Evolutionary conservation across 176 grass and related monocot species (phyloP).

Genomic region (Carex littledalei): DNA sequence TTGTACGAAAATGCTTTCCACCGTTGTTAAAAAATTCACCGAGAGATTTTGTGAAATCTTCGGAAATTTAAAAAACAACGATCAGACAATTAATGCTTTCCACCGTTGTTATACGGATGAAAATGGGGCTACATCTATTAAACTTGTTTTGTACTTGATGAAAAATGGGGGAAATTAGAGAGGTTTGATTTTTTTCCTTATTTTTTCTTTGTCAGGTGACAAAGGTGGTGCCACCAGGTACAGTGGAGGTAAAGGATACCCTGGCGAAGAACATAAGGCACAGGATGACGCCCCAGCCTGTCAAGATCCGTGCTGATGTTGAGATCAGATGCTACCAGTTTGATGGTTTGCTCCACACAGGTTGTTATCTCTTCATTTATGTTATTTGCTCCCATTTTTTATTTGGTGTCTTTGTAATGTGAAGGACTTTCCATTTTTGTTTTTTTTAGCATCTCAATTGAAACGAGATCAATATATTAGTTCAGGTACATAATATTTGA

Average conservation of each 20-base stretch:
- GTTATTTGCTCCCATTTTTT: neutral
- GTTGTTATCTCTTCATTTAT: constrained; percentile 4
- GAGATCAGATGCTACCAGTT: constrained; percentile 94
- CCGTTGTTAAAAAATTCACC: no score
- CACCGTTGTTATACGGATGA: no score
- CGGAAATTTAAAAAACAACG: no score
- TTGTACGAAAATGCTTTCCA: no score
- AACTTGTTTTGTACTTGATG: neutral
- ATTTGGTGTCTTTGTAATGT: neutral
- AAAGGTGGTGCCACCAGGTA: constrained; percentile 64
- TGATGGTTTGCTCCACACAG: constrained; percentile 88
- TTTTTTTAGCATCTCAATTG: neutral
- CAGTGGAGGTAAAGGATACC: constrained; percentile 66
- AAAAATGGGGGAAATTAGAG: no score
- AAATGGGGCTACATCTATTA: neutral
- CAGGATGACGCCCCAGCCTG: constrained; percentile 84
- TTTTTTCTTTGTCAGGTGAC: constrained; percentile 45
- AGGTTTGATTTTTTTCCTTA: neutral
- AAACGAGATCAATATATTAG: no score
- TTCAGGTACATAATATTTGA: no score
- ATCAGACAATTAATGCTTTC: no score
- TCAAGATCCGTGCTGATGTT: constrained; percentile 84
- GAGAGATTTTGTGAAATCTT: no score
- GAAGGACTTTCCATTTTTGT: neutral
- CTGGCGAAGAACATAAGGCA: constrained; percentile 75